Conservation (phyloP, 2,329 filamentous ascomycete species). For the Fonsecaea multimorphosa region DNA sequence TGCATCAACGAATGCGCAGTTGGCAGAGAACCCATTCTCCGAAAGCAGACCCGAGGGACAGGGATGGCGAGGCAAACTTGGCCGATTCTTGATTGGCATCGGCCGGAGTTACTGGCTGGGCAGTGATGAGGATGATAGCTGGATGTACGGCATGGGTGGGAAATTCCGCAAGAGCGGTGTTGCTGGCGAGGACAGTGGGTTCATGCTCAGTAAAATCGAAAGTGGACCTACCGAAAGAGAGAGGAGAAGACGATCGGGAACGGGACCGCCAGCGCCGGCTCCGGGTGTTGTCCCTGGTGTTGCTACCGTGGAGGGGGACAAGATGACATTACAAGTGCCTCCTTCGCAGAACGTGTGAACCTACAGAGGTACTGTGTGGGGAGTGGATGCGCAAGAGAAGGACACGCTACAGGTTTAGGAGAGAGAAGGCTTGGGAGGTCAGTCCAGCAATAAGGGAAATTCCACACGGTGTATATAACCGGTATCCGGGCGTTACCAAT, state of each 20-base stretch:
- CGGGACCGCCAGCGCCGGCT: slow-evolving; percentile 55
- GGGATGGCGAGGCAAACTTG: slow-evolving; percentile 78
- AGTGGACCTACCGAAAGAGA: slow-evolving; percentile 61
- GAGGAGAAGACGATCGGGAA: slow-evolving; percentile 66
- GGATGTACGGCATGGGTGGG: slow-evolving; percentile 65
- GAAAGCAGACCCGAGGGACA: slow-evolving; percentile 72
- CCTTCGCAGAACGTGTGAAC: slow-evolving; percentile 28
- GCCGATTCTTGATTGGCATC: slow-evolving; percentile 76
- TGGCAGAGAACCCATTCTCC: slow-evolving; percentile 71
- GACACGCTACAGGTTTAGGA: not conserved
- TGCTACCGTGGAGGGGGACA: slow-evolving; percentile 24
- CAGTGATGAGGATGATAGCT: slow-evolving; percentile 54
- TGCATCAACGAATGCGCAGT: slow-evolving; percentile 53
- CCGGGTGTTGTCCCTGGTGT: slow-evolving; percentile 22
- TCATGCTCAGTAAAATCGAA: slow-evolving; percentile 52
- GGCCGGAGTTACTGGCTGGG: slow-evolving; percentile 83
- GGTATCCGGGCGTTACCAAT: not conserved
- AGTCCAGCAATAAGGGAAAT: not conserved
- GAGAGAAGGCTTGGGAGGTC: not conserved
- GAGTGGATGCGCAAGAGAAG: not conserved
- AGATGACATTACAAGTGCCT: slow-evolving; percentile 35
- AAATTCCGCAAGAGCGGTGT: slow-evolving; percentile 45
- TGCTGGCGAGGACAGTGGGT: slow-evolving; percentile 48
- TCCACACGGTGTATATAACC: not conserved
- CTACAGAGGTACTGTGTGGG: not conserved